These are phyloP conservation scores for Dichomitus squalens DNA, from an alignment of 1,284 basidiomycete genomes.

Conservation along the genomic window DNA sequence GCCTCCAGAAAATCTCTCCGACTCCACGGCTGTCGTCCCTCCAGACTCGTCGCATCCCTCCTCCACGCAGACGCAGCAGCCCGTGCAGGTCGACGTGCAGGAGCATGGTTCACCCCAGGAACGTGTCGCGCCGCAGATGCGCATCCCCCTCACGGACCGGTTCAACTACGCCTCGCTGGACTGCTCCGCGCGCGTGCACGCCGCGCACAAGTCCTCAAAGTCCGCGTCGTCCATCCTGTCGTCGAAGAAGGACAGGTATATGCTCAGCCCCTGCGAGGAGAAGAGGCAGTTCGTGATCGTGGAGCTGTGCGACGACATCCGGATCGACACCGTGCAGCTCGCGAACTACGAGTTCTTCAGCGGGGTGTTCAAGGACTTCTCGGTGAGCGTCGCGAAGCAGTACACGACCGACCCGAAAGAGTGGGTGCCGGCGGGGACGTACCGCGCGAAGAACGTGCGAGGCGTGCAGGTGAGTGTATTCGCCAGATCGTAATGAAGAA, in stretches of 20 bases:
- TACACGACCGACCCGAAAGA: slow-evolving; percentile 59
- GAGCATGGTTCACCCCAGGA: slow-evolving; percentile 24
- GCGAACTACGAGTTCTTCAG: slow-evolving; percentile 99
- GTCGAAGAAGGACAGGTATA: slow-evolving; percentile 92
- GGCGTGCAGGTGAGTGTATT: slow-evolving; percentile 80
- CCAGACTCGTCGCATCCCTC: slow-evolving; percentile 6
- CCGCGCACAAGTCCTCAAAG: slow-evolving; percentile 81
- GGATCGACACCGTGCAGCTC: slow-evolving; percentile 94
- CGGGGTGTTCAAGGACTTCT: slow-evolving; percentile 93
- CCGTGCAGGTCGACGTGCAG: slow-evolving; percentile 12
- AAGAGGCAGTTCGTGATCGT: slow-evolving; percentile 86
- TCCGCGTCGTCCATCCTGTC: slow-evolving; percentile 85
- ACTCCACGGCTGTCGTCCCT: not conserved
- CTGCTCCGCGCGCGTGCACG: slow-evolving; percentile 92
- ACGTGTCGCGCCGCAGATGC: slow-evolving; percentile 58
- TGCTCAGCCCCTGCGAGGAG: slow-evolving; percentile 90
- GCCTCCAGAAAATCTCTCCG: slow-evolving; percentile 14
- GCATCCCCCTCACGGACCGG: slow-evolving; percentile 70
- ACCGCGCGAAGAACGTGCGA: slow-evolving; percentile 86
- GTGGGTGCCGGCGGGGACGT: slow-evolving; percentile 76
- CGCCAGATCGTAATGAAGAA: not conserved
- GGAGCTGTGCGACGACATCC: slow-evolving; percentile 96
- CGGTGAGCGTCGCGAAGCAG: slow-evolving; percentile 83
- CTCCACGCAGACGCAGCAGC: slow-evolving; percentile 2
- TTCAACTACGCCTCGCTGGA: slow-evolving; percentile 96